These are phyloP conservation scores for Tetraselmis chui DNA, from an alignment of 139 green algal genomes.

Conservation along the genomic window DNA sequence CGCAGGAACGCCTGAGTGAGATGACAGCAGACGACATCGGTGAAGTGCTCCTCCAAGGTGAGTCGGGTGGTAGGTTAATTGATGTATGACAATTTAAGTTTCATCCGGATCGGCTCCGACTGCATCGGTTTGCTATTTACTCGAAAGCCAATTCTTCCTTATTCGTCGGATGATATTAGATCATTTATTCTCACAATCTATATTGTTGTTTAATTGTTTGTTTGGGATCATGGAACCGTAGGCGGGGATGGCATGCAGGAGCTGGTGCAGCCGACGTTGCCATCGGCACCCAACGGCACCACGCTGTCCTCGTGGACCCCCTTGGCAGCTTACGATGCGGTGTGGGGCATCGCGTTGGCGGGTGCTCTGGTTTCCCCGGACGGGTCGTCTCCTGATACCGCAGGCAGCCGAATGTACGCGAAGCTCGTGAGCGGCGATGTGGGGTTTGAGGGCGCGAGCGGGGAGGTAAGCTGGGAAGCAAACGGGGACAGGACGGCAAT, in stretches of 20 bases:
- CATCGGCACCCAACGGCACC: background rate
- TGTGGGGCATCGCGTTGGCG: background rate
- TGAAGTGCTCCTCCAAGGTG: background rate
- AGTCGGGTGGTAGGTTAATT: no score
- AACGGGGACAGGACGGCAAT: background rate
- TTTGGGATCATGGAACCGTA: no score
- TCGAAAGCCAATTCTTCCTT: no score
- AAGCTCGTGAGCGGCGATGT: background rate
- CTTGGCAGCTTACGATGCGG: background rate
- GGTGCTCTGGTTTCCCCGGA: background rate
- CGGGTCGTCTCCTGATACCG: background rate
- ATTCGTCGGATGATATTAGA: no score
- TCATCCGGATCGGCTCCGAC: no score
- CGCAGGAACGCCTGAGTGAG: background rate
- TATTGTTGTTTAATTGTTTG: no score
- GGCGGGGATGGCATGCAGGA: background rate
- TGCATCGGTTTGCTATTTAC: no score
- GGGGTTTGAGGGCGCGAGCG: background rate
- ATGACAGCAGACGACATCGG: background rate
- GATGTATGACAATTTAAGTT: no score
- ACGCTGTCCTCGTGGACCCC: no score
- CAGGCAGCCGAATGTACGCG: background rate
- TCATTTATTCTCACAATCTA: no score
- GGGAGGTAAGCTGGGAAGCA: background rate
- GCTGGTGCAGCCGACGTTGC: background rate